phyloP scores from a whole-genome alignment of 2,329 filamentous ascomycete species.

The Penicillium sp. region DNA sequence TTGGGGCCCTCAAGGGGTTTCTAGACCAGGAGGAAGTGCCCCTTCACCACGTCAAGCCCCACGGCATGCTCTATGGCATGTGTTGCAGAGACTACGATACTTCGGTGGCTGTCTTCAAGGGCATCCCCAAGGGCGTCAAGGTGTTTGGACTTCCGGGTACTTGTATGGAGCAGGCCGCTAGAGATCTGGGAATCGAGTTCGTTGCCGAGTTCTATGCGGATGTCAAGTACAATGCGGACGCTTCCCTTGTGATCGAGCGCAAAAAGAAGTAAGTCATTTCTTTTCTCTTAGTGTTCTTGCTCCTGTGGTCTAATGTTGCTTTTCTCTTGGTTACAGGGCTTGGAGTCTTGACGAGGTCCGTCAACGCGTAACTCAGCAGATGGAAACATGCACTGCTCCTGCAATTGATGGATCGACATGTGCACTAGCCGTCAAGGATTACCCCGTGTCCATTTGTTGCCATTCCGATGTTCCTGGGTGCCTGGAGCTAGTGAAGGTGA shows the following conservation, averaged over 20 bases:
- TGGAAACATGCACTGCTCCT: too few relatives aligned
- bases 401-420: neutral
- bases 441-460: neutral
- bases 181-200: constrained; percentile 47
- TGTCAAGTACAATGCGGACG: constrained; percentile 47
- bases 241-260: constrained; percentile 35
- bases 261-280: too few relatives aligned
- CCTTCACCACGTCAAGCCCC: constrained; percentile 56
- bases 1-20: constrained; percentile 54
- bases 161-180: constrained; percentile 46
- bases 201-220: constrained; percentile 50
- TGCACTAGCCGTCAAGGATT: neutral
- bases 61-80: constrained; percentile 53
- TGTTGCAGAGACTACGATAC: constrained; percentile 46
- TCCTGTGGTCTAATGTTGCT: too few relatives aligned
- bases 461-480: constrained; percentile 1
- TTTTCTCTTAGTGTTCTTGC: too few relatives aligned
- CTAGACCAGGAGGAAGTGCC: constrained; percentile 49
- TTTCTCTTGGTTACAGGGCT: too few relatives aligned
- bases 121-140: constrained; percentile 43
- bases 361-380: too few relatives aligned
- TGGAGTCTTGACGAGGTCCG: too few relatives aligned
- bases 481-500: neutral
- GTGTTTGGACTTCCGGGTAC: constrained; percentile 51
- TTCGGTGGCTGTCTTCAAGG: constrained; percentile 47